phyloP scores from a whole-genome alignment of 176 grass and related monocot genomes.

The Oryza glumipatula region DNA sequence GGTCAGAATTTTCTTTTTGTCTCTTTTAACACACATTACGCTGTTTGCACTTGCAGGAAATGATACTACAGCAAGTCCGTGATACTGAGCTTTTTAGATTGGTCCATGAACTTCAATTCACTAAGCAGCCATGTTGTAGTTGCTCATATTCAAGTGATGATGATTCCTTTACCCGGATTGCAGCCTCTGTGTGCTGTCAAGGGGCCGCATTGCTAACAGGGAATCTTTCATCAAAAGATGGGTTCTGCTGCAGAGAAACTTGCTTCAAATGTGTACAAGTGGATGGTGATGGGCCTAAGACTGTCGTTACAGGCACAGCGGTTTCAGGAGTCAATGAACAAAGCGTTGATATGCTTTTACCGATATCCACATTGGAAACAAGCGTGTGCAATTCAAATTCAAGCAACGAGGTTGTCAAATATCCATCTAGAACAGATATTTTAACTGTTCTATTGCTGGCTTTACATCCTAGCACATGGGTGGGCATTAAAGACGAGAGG shows the following conservation, averaged over 20 bases:
- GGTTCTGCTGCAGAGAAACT: conserved; percentile 69
- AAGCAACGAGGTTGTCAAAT: conserved; percentile 40
- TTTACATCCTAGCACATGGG: conserved; percentile 66
- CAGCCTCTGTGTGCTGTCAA: conserved; percentile 71
- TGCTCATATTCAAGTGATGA: conserved; percentile 35
- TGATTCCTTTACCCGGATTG: conserved; percentile 47
- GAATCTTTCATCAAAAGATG: conserved; percentile 40
- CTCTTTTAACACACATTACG: conserved; percentile 17
- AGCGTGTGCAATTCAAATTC: conserved; percentile 39
- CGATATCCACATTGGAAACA: conserved; percentile 29
- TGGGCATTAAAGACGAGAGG: conserved; percentile 43
- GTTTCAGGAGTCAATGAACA: conserved; percentile 51
- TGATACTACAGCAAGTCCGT: conserved; percentile 68
- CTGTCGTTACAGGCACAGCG: conserved; percentile 54
- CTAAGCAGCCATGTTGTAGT: conserved; percentile 37
- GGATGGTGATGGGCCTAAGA: conserved; percentile 45
- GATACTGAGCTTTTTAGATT: conserved; percentile 61
- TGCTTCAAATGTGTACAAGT: conserved; percentile 51
- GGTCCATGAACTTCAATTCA: conserved; percentile 54
- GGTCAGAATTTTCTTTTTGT: background rate
- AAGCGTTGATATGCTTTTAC: conserved; percentile 61
- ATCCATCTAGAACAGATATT: conserved; percentile 57
- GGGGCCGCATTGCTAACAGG: conserved; percentile 63
- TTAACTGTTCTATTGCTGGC: conserved; percentile 74
- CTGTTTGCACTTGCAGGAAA: conserved; percentile 51